Percentiles rank a stretch among this genome's conserved stretches.
Evolutionary conservation across 1,284 basidiomycete species (phyloP).

Genomic region (Meripilus lineatus): DNA sequence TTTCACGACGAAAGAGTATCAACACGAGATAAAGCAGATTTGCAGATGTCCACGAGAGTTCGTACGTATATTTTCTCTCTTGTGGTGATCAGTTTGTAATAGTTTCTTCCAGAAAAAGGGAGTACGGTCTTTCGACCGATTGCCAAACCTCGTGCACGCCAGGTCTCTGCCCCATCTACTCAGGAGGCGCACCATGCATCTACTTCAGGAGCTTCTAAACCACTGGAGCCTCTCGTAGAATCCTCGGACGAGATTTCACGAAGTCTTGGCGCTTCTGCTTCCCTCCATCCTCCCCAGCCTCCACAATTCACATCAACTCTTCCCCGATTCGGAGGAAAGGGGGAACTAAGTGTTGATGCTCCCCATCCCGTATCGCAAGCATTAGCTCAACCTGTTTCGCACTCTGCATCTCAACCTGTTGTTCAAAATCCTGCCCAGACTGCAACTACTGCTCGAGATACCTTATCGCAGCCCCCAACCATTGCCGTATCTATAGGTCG

Average conservation of each 20-base stretch:
- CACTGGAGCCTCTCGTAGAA: too few species aligned
- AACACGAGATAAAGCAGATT: too few species aligned
- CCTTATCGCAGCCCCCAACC: conserved; percentile 1
- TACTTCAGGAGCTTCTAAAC: conserved; percentile 4
- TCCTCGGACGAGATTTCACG: too few species aligned
- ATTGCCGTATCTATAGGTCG: not conserved
- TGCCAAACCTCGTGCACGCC: conserved; percentile 46
- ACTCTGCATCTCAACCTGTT: not conserved
- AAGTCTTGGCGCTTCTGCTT: too few species aligned
- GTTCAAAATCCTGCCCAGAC: not conserved
- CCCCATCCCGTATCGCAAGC: not conserved
- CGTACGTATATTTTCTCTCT: conserved; percentile 64
- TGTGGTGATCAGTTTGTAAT: not conserved
- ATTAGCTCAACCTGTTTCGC: too few species aligned
- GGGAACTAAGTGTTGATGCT: not conserved
- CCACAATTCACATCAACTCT: conserved; percentile 1
- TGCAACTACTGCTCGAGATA: too few species aligned
- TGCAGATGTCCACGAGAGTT: conserved; percentile 76
- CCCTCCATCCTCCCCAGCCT: conserved; percentile 21
- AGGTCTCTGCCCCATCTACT: conserved; percentile 25
- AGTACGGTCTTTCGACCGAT: conserved; percentile 63
- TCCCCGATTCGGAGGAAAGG: too few species aligned
- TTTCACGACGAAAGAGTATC: too few species aligned
- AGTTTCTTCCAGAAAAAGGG: conserved; percentile 66
- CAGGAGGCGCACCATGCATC: conserved; percentile 31